Conservation (phyloP, 1,139 yeast genomes). For the Hyphopichia buzzinii region DNA sequence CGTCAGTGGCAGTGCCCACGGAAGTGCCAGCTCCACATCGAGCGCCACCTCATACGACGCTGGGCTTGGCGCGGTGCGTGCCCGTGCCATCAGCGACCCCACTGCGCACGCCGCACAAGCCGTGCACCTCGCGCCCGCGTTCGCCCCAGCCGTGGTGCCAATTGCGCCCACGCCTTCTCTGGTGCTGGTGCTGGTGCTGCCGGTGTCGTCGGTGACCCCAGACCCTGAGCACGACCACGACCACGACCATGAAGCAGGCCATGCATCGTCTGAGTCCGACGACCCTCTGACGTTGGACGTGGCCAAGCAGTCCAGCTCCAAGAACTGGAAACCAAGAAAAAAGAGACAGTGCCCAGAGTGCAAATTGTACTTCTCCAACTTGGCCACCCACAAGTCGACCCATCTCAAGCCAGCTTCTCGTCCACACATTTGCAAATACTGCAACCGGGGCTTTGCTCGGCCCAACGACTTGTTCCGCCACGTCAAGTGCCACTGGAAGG, state of each 20-base stretch:
- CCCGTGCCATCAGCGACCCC: conserved; percentile 4
- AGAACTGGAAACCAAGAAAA: conserved; percentile 52
- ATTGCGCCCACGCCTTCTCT: conserved; percentile 1
- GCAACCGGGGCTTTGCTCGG: conserved; percentile 83
- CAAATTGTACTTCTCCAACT: conserved; percentile 68
- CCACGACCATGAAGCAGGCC: too few relatives aligned
- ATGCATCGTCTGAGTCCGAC: too few relatives aligned
- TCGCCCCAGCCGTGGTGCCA: conserved; percentile 1
- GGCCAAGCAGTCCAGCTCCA: conserved; percentile 3
- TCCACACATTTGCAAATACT: conserved; percentile 75
- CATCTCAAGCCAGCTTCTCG: conserved; percentile 72
- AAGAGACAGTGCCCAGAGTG: conserved; percentile 87
- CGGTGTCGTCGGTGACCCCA: conserved; percentile 1
- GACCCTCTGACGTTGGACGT: conserved; percentile 2
- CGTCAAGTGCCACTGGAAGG: conserved; percentile 79
- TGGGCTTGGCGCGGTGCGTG: conserved; percentile 2
- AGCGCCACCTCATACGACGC: too few relatives aligned
- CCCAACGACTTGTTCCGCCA: conserved; percentile 85
- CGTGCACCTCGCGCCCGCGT: conserved; percentile 1
- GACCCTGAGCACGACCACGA: background rate
- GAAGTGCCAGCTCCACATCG: conserved; percentile 5
- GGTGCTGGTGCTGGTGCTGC: too few relatives aligned
- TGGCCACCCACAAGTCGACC: conserved; percentile 83
- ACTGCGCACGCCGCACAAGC: conserved; percentile 2
- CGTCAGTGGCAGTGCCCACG: too few relatives aligned